These are phyloP conservation scores for Chaetoceros muelleri DNA, from an alignment of 108 stramenopile genomes.

Conservation along the genomic window DNA sequence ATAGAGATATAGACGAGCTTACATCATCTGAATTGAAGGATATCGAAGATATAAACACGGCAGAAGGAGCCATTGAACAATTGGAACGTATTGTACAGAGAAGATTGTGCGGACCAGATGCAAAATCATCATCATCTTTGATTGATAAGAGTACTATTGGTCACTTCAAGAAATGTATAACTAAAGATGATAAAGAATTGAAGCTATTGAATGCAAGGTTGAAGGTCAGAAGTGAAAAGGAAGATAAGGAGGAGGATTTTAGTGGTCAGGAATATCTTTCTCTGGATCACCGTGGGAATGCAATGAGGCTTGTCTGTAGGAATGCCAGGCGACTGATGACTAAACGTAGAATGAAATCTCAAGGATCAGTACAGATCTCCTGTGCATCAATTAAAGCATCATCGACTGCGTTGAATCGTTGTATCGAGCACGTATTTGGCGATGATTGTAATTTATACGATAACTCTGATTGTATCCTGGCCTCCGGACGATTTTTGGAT, in stretches of 20 bases:
- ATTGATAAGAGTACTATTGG: background rate
- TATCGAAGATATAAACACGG: slow-evolving; percentile 34
- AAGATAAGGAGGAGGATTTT: too few relatives aligned
- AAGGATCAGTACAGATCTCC: too few relatives aligned
- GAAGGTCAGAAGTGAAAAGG: background rate
- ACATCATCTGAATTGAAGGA: slow-evolving; percentile 18
- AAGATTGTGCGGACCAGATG: background rate
- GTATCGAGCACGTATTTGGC: too few relatives aligned
- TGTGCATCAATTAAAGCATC: too few relatives aligned
- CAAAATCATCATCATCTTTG: background rate
- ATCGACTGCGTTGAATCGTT: too few relatives aligned
- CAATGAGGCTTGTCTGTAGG: too few relatives aligned
- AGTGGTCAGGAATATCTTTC: too few relatives aligned
- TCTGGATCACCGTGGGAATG: too few relatives aligned
- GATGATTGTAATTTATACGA: too few relatives aligned
- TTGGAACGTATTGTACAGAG: slow-evolving; percentile 13
- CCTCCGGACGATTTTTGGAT: slow-evolving; percentile 11
- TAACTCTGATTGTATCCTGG: too few relatives aligned
- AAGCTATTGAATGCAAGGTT: background rate
- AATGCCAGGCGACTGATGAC: too few relatives aligned
- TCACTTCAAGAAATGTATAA: background rate
- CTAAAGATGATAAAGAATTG: background rate
- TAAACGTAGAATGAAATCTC: too few relatives aligned
- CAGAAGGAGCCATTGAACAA: slow-evolving; percentile 20
- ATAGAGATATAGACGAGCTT: slow-evolving; percentile 35